Percentiles rank a stretch among this genome's conserved stretches.
Conservation (phyloP, 306 rosid genomes). For the Amphicarpaea edgeworthii region DNA sequence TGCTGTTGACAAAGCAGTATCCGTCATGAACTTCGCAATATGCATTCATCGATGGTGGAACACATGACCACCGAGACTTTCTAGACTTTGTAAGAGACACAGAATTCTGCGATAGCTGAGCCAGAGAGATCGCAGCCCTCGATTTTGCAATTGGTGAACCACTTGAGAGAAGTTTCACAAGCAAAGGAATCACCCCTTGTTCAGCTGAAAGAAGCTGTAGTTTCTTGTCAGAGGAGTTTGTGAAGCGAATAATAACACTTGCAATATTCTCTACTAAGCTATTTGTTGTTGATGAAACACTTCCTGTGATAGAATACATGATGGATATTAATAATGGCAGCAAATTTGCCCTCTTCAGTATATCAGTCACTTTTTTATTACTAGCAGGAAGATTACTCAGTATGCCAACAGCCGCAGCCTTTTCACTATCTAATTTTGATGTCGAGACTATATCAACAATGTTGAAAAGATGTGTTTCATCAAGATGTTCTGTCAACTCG, state of each 20-base stretch:
- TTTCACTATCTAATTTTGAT: slow-evolving; percentile 61
- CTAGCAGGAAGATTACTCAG: slow-evolving; percentile 72
- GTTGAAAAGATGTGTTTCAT: slow-evolving; percentile 58
- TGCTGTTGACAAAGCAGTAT: slow-evolving; percentile 66
- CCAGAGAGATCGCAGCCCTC: slow-evolving; percentile 79
- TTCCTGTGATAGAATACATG: slow-evolving; percentile 52
- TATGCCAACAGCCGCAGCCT: slow-evolving; percentile 73
- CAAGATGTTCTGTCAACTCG: slow-evolving; percentile 74
- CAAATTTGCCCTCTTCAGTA: slow-evolving; percentile 63
- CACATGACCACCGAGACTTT: slow-evolving; percentile 72
- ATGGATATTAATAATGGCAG: slow-evolving; percentile 66
- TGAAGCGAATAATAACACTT: slow-evolving; percentile 69
- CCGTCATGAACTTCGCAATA: slow-evolving; percentile 83
- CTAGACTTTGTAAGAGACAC: slow-evolving; percentile 61
- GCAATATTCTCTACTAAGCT: slow-evolving; percentile 60
- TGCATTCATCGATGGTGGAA: slow-evolving; percentile 60
- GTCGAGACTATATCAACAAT: slow-evolving; percentile 64
- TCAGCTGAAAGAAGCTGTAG: slow-evolving; percentile 74
- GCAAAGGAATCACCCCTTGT: slow-evolving; percentile 81
- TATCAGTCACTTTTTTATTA: slow-evolving; percentile 71
- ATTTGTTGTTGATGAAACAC: slow-evolving; percentile 44
- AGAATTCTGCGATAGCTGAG: slow-evolving; percentile 84
- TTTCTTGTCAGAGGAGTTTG: slow-evolving; percentile 77
- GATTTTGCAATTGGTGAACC: slow-evolving; percentile 64
- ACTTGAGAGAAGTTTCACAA: slow-evolving; percentile 71